A percentile compares a stretch with the other conserved stretches of the same genome.
Evolutionary conservation across 306 rosid genomes (phyloP).

Genomic region (Glycine tomentella): DNA sequence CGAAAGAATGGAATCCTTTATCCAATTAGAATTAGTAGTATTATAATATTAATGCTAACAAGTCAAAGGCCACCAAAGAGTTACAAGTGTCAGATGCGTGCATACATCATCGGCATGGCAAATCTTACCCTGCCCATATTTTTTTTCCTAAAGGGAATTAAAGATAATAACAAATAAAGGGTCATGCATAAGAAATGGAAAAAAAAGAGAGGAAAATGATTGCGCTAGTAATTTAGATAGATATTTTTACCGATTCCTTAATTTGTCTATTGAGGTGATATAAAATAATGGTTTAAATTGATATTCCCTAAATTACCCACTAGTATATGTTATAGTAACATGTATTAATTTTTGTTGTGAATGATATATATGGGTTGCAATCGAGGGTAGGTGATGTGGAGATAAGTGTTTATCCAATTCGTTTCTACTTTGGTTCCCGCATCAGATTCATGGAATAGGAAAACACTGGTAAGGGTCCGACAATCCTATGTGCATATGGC

Average conservation of each 20-base stretch:
- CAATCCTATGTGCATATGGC: conserved; percentile 42
- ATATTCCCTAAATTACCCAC: too few species aligned
- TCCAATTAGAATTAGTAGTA: conserved; percentile 41
- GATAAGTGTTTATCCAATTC: conserved; percentile 67
- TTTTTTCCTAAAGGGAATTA: background rate
- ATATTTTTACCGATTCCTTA: too few species aligned
- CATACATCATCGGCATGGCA: background rate
- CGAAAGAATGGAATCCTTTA: conserved; percentile 47
- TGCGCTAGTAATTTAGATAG: too few species aligned
- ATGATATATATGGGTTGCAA: background rate
- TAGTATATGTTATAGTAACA: too few species aligned
- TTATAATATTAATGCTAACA: conserved; percentile 3
- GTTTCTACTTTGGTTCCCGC: conserved; percentile 56
- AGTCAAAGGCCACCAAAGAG: conserved; percentile 48
- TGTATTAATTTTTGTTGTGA: background rate
- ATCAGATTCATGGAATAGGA: conserved; percentile 65
- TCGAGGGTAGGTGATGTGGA: conserved; percentile 52
- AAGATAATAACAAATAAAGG: background rate
- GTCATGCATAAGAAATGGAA: too few species aligned
- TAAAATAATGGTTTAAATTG: too few species aligned
- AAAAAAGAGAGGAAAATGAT: too few species aligned
- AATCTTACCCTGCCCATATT: conserved; percentile 1
- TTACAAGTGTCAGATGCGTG: conserved; percentile 42
- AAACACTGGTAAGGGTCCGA: conserved; percentile 30
- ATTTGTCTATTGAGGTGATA: too few species aligned